Base-by-base conservation (phyloP, 805 yeast genomes). In the Saturnispora besseyi region DNA sequence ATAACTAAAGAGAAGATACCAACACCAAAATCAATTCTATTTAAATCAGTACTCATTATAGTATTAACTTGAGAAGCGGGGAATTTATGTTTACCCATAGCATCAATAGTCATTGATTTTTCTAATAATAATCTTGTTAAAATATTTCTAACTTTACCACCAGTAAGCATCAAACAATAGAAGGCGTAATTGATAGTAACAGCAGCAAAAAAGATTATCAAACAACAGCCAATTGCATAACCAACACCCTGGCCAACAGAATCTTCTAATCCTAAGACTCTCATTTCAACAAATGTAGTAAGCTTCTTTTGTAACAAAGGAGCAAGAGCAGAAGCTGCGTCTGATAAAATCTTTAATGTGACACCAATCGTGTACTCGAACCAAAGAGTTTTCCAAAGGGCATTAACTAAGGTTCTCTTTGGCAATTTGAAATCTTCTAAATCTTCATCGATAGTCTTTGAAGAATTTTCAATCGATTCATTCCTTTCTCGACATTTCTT, bases 31-130 rank as follows among this genome's bases (percentile, higher is more conserved):
- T 87, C 96, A 31, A 88, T 72, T 62, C 96, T 78, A 31, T 87
- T 75, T 41, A 88, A 68, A 63, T 89, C 96, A 0, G 95, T 80
- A 50, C 90, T 85, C 68, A 88, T 79, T 61, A 88, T 67, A 11
- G 88, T 80, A 34, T 91, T 86, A 50, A 89, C 74, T 53, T 79
- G 81, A 50, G 93, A 87, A 34, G 77, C 73, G 1, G 95, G 81
- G 60, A 70, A 87, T 52, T 74, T 69, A 57, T 81, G 82, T 45
- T 73, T 77, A 5, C 90, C 79, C 47, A 70, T 72, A 8, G 81
- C 75, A 50, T 82, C 79, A 38, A 88, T 70, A 46, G 64, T 70
- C 57, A 85, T 77, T 13, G 87, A 71, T 62, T 88, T 88, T 44
- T 77, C 77, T 53, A 84, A 71, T 18, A 87, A 69, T 7, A 83